Evolutionary conservation across 345 rosid genomes (phyloP).

Genomic region (Acer campestre): DNA sequence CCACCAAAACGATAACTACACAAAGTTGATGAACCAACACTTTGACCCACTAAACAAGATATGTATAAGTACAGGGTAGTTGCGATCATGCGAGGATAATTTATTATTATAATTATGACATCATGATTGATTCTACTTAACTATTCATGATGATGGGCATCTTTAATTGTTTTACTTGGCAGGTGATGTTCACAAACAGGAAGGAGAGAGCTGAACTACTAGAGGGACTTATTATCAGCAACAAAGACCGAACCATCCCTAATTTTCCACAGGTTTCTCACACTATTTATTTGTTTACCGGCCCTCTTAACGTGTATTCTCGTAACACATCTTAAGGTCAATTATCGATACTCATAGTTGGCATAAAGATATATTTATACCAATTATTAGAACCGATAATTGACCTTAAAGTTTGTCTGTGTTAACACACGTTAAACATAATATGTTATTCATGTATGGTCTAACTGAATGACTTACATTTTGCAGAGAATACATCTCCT

Average conservation of each 20-base stretch:
- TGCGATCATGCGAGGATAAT: too few relatives aligned
- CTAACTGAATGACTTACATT: background rate
- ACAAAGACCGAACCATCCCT: conserved; percentile 56
- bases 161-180: background rate
- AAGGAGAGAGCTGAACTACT: conserved; percentile 83
- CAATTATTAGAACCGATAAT: background rate
- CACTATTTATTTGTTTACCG: background rate
- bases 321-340: background rate
- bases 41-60: background rate
- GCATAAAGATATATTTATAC: too few relatives aligned
- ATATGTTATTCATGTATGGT: too few relatives aligned
- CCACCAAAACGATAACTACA: background rate
- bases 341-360: too few relatives aligned
- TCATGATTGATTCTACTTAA: too few relatives aligned
- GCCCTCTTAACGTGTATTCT: background rate
- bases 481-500: conserved; percentile 80
- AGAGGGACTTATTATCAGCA: conserved; percentile 66
- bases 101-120: too few relatives aligned
- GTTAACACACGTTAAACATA: too few relatives aligned
- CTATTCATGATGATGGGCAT: background rate
- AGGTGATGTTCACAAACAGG: conserved; percentile 90
- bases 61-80: too few relatives aligned
- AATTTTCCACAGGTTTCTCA: conserved; percentile 54
- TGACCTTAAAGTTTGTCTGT: too few relatives aligned
- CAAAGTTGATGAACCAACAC: background rate